Conservation (phyloP, 2,329 filamentous ascomycete genomes). For the Pseudogymnoascus sp. region DNA sequence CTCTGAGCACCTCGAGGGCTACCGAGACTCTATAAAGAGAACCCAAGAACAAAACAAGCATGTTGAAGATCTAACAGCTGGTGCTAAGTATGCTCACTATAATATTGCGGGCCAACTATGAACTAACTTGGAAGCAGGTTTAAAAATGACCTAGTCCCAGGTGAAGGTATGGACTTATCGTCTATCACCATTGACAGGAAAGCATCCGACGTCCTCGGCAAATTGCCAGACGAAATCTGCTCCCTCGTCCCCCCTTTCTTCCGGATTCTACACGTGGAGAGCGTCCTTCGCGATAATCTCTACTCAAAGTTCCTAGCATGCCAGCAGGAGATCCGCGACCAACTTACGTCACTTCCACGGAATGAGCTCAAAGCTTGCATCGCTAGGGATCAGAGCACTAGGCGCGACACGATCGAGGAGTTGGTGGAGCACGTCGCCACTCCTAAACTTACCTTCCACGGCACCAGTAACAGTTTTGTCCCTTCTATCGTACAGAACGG, state of each 20-base stretch:
- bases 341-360: slow-evolving; percentile 19
- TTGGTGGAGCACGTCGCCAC: slow-evolving; percentile 32
- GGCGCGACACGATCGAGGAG: slow-evolving; percentile 23
- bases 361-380: slow-evolving; percentile 18
- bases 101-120: not conserved
- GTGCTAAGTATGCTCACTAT: not conserved
- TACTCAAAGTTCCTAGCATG: slow-evolving; percentile 26
- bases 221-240: slow-evolving; percentile 30
- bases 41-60: not conserved
- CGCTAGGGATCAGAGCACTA: not conserved
- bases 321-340: slow-evolving; percentile 23
- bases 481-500: slow-evolving; percentile 38
- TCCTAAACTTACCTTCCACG: slow-evolving; percentile 36
- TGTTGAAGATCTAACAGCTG: not conserved
- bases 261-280: slow-evolving; percentile 35
- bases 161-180: slow-evolving; percentile 17
- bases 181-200: slow-evolving; percentile 21
- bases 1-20: slow-evolving; percentile 13
- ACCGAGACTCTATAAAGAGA: slow-evolving; percentile 11
- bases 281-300: slow-evolving; percentile 31
- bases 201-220: slow-evolving; percentile 28
- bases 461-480: slow-evolving; percentile 31
- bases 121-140: slow-evolving; percentile 6
- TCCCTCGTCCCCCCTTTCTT: slow-evolving; percentile 26
- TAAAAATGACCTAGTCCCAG: slow-evolving; percentile 11